These are phyloP conservation scores for Oropetium thomaeum DNA, from an alignment of 176 grass and related monocot genomes.

Conservation along the genomic window DNA sequence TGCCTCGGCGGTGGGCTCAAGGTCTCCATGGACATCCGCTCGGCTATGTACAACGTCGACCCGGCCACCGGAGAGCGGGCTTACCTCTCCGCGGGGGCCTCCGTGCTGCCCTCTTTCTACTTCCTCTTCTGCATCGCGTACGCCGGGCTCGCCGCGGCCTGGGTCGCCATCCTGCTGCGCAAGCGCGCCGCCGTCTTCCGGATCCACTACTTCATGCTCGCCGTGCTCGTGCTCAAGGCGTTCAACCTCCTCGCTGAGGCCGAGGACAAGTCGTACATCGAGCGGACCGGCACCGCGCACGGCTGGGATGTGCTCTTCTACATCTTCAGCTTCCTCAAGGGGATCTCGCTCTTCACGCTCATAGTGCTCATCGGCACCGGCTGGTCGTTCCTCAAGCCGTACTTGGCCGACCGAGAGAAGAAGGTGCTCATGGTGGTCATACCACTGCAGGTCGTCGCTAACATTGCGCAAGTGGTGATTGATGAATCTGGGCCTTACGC, in stretches of 20 bases:
- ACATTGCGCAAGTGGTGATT: conserved; percentile 89
- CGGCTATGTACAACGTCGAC: conserved; percentile 93
- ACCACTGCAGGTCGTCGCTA: conserved; percentile 89
- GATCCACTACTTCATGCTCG: conserved; percentile 99
- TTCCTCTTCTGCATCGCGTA: conserved; percentile 76
- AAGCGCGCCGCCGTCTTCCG: conserved; percentile 79
- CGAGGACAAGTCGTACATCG: conserved; percentile 93
- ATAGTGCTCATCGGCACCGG: conserved; percentile 96
- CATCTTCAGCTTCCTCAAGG: conserved; percentile 97
- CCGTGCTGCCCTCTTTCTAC: conserved; percentile 70
- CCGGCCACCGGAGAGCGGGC: conserved; percentile 37
- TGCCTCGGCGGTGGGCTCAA: conserved; percentile 57
- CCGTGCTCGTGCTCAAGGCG: conserved; percentile 81
- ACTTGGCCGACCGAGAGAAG: conserved; percentile 86
- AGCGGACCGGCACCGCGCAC: conserved; percentile 85
- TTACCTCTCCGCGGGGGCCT: conserved; percentile 84
- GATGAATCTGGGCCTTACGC: conserved; percentile 91
- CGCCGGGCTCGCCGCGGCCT: conserved; percentile 54
- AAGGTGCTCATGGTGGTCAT: conserved; percentile 95
- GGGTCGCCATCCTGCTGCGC: conserved; percentile 68
- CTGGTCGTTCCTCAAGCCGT: conserved; percentile 97
- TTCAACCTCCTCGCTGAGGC: conserved; percentile 84
- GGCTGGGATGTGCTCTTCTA: conserved; percentile 98
- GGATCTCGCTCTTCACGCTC: conserved; percentile 93
- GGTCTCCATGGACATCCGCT: conserved; percentile 82